Evolutionary conservation across 345 rosid genomes (phyloP), one percentile per base, ranked within the genome.

Genomic region (thale cress (Arabidopsis thaliana)): DNA sequence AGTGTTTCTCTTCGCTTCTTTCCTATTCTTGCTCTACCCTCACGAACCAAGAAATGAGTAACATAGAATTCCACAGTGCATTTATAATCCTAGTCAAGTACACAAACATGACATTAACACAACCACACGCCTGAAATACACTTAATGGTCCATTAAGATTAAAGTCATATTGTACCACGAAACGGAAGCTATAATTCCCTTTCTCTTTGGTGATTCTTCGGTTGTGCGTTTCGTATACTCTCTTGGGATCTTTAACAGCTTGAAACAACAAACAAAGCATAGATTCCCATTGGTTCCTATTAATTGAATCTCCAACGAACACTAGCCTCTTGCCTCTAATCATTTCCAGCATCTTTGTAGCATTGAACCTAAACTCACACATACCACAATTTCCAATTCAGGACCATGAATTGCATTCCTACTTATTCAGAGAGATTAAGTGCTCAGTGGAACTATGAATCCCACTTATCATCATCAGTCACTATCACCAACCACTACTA

Each of bases 251-350:
- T 78, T 48, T 82, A 46, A 90, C 74, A 38, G 89, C 97, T 76
- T 75, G 83, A 80, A 87, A 82, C 78, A 95, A 73, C 90, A 90
- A 41, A 78, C 99, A 95, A 63, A 95, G 80, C 96, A 95, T 83
- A 25, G 97, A 95, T 76, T 95, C 99, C 97, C 99, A 95, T 59
- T 90, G 99, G 80, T 91, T 95, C 72, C 97, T 85, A 74, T 91
- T 95, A 46, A 95, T 85, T 7, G 97, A 95, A 84, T 95, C 99
- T 25, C 99, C 99, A 60, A 95, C 97, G 71, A 95, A 95, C 68
- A 92, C 91, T 68, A 95, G 58, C 80, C 99, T 89, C 78, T 90
- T 91, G 79, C 97, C 97, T 84, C 93, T 83, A 1, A 95, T 85
- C 79, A 82, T 66, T 28, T 89, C 88, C 85, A 91, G 75, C 91